Evolutionary conservation across 768 basidiomycete species (phyloP), one percentile per base, ranked within the genome.

Genomic region (Bullera alba): DNA sequence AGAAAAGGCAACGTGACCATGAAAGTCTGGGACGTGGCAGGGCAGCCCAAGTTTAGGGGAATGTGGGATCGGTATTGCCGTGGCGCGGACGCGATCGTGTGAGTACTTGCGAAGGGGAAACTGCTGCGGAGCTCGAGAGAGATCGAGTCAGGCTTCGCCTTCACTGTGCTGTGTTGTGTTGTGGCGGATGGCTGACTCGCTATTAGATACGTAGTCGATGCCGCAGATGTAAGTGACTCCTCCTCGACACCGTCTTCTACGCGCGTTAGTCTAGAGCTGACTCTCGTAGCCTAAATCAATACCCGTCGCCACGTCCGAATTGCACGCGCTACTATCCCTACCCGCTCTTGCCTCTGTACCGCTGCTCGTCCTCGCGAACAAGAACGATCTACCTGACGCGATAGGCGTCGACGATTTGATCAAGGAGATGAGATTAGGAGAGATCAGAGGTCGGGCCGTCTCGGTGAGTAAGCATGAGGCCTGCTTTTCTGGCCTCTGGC

Each of bases 61-160:
- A 90, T 92, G 84, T 95, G 88, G 87, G 88, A 91, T 58, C 78
- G 91, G 37, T 95, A 93, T 72, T 91, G 89, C 73, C 81, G 84
- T 55, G 91, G 90, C 7, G 88, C 88, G 1, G 88, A 93, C 66
- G 91, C 91, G 22, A 83, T 95, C 29, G 80, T 93, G 88, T 92
- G 70, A 63, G 85, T 71, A 3, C 17, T 16, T n/a, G 29, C 26
- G 43, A 10, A 14, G 8, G 14, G 21, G 15, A 10, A 12, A 16
- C 12, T 21, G 15, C 21, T 16, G 8, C 21, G 10, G 15, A 21
- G 25, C 3, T 16, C 42, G n/a, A 16, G 6, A 17, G 42, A 17
- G 26, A 4, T 26, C 32, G 14, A 17, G 19, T 19, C 43, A 42
- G 10, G 17, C 22, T 29, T 6, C 5, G 5, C 6, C 27, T 46